Percentiles rank a stretch among this genome's conserved stretches.
These are phyloP conservation scores for Clausena lansium DNA, from an alignment of 345 rosid genomes.

Conservation along the genomic window DNA sequence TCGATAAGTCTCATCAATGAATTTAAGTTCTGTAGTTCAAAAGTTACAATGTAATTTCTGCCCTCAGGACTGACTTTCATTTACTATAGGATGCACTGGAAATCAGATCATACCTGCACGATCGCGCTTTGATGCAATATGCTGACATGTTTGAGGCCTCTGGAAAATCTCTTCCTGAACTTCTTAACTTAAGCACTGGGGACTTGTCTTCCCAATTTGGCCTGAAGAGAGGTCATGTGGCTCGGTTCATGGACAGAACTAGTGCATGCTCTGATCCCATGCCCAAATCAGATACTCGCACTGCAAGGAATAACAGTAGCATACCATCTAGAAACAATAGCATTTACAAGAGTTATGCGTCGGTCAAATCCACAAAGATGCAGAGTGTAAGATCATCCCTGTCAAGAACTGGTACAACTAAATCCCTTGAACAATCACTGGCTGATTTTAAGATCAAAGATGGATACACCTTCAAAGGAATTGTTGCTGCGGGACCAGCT, in stretches of 20 bases:
- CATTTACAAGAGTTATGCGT: conserved; percentile 26
- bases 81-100: conserved; percentile 50
- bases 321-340: conserved; percentile 31
- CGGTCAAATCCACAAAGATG: conserved; percentile 28
- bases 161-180: conserved; percentile 45
- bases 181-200: conserved; percentile 35
- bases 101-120: conserved; percentile 67
- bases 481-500: conserved; percentile 56
- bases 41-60: not conserved
- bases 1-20: not conserved
- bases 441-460: conserved; percentile 52
- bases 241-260: conserved; percentile 49
- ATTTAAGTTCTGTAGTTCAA: not conserved
- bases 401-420: conserved; percentile 21
- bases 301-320: conserved; percentile 18
- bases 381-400: conserved; percentile 23
- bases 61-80: conserved; percentile 2
- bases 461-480: conserved; percentile 60
- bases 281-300: conserved; percentile 21
- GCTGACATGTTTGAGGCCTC: conserved; percentile 58
- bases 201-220: conserved; percentile 51
- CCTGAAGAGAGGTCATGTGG: conserved; percentile 63
- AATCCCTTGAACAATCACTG: conserved; percentile 45
- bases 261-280: conserved; percentile 37
- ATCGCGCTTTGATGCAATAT: conserved; percentile 53